phyloP scores from a whole-genome alignment of 2,329 filamentous ascomycete species.

The Zasmidium cellare region DNA sequence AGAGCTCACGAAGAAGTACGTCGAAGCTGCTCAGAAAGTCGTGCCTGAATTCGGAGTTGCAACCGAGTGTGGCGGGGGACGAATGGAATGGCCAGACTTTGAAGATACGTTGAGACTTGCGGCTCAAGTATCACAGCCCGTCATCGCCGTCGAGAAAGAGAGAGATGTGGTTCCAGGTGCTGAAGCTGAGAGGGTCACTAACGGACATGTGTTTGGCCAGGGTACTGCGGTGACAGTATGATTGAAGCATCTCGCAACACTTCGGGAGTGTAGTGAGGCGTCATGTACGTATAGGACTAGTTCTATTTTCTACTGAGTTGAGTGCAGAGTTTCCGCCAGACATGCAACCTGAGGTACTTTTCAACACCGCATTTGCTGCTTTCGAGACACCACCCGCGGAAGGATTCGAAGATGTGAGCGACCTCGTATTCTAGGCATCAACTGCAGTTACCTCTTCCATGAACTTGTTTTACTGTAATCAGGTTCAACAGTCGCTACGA shows the following conservation, averaged over 20 bases:
- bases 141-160: neutral
- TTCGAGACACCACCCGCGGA: neutral
- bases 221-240: neutral
- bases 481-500: no score
- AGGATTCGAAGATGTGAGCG: neutral
- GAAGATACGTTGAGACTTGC: constrained; percentile 26
- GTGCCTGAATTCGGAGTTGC: constrained; percentile 40
- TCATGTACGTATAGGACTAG: no score
- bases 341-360: neutral
- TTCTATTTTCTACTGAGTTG: no score
- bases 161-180: neutral
- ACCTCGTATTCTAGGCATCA: neutral
- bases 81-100: constrained; percentile 35
- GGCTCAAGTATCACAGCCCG: constrained; percentile 15
- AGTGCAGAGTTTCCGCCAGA: no score
- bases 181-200: neutral
- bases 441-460: neutral
- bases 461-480: no score
- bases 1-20: constrained; percentile 40
- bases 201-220: neutral
- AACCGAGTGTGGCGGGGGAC: constrained; percentile 45
- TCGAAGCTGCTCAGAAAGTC: constrained; percentile 37
- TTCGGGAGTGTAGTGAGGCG: no score
- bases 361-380: neutral
- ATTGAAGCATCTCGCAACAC: neutral